A percentile compares a stretch with the other conserved stretches of the same genome.
Evolutionary conservation across 1,284 basidiomycete genomes (phyloP).

Genomic region (Apiotrichum veenhuisii): DNA sequence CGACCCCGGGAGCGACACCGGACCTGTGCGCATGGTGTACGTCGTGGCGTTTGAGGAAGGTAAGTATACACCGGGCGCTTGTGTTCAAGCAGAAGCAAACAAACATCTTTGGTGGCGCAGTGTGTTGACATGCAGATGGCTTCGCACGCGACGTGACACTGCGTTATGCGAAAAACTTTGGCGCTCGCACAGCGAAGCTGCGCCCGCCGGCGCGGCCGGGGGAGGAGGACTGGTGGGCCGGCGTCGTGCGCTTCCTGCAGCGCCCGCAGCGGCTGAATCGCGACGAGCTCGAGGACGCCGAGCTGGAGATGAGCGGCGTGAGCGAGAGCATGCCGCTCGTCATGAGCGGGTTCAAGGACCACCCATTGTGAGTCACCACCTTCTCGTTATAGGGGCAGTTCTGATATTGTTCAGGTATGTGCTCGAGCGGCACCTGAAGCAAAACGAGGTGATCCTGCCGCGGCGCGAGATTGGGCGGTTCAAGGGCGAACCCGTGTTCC

Average conservation of each 20-base stretch:
- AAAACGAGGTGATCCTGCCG: conserved; percentile 83
- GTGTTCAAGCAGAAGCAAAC: no score
- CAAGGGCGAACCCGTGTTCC: conserved; percentile 88
- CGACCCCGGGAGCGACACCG: conserved; percentile 61
- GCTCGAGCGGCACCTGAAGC: conserved; percentile 80
- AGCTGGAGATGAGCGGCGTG: conserved; percentile 71
- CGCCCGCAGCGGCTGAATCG: conserved; percentile 78
- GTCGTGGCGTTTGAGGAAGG: conserved; percentile 94
- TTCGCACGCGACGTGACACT: conserved; percentile 56
- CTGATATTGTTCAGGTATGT: no score
- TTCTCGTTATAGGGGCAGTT: no score
- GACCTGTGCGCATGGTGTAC: conserved; percentile 85
- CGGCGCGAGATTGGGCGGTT: conserved; percentile 83
- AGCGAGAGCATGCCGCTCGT: conserved; percentile 92
- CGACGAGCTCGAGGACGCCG: conserved; percentile 92
- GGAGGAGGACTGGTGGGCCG: conserved; percentile 80
- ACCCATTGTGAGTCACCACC: conserved; percentile 74
- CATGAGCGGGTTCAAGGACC: conserved; percentile 89
- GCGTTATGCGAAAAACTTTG: conserved; percentile 69
- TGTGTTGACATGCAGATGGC: no score
- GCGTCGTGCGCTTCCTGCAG: conserved; percentile 60
- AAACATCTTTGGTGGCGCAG: no score
- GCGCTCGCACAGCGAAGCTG: conserved; percentile 74
- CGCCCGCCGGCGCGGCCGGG: conserved; percentile 64
- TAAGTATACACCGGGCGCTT: no score